These are phyloP conservation scores for Alternaria metachromatica DNA, from an alignment of 2,329 filamentous ascomycete species.

Conservation along the genomic window DNA sequence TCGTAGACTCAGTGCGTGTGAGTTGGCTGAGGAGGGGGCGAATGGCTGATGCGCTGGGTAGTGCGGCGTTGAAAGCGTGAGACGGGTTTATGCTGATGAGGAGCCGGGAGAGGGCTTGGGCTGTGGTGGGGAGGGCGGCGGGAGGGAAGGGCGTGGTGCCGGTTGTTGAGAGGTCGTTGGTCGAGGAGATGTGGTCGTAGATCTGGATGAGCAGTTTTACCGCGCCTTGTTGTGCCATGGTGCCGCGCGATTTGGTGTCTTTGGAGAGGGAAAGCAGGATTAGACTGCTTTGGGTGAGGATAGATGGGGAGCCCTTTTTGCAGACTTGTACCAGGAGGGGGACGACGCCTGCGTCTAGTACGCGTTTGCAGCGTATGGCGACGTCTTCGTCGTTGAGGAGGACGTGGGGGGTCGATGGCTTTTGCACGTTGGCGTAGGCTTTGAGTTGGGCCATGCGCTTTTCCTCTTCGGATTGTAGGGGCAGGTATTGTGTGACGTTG, in stretches of 20 bases:
- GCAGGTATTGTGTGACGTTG: conserved; percentile 84
- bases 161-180: conserved; percentile 53
- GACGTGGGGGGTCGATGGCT: conserved; percentile 65
- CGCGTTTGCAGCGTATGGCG: conserved; percentile 72
- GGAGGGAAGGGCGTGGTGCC: conserved; percentile 41
- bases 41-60: conserved; percentile 78
- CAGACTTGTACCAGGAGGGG: conserved; percentile 78
- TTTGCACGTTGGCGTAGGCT: conserved; percentile 88
- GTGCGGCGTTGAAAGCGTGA: conserved; percentile 81
- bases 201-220: conserved; percentile 81
- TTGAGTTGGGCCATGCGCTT: conserved; percentile 92
- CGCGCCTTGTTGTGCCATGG: conserved; percentile 91
- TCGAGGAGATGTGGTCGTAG: conserved; percentile 62
- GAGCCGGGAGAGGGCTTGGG: conserved; percentile 82
- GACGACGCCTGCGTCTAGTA: conserved; percentile 80
- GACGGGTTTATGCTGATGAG: conserved; percentile 85
- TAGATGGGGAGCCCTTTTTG: conserved; percentile 73
- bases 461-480: conserved; percentile 82
- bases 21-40: conserved; percentile 80
- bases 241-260: conserved; percentile 74
- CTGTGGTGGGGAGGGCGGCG: conserved; percentile 61
- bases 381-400: conserved; percentile 81
- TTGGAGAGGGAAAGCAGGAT: conserved; percentile 81
- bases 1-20: conserved; percentile 61
- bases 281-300: conserved; percentile 73